These are phyloP conservation scores for Yamadazyma pseudoaaseri DNA, from an alignment of 1,139 yeast species.

Conservation along the genomic window DNA sequence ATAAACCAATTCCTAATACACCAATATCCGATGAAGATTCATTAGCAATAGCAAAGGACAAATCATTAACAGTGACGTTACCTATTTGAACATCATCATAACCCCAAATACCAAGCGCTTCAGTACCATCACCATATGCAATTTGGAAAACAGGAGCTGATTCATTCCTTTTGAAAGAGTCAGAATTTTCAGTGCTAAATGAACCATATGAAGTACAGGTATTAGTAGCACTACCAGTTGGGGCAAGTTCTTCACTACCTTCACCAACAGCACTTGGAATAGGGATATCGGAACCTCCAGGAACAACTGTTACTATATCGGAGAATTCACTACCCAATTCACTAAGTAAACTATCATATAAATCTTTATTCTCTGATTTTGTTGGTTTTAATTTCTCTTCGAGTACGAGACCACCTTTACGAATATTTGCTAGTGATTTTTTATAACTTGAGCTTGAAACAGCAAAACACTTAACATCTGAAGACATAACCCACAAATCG, in stretches of 20 bases:
- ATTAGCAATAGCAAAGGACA: slow-evolving; percentile 46
- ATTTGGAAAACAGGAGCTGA: slow-evolving; percentile 30
- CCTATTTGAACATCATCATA: slow-evolving; percentile 41
- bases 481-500: slow-evolving; percentile 45
- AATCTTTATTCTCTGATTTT: neutral
- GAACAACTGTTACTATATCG: slow-evolving; percentile 1
- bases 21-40: slow-evolving; percentile 42
- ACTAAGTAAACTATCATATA: neutral
- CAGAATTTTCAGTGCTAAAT: slow-evolving; percentile 10
- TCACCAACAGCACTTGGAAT: neutral
- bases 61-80: slow-evolving; percentile 35
- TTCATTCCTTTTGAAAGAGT: slow-evolving; percentile 9
- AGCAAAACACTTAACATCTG: slow-evolving; percentile 25
- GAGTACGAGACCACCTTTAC: neutral
- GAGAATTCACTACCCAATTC: slow-evolving; percentile 1
- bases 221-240: slow-evolving; percentile 2
- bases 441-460: neutral
- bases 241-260: neutral
- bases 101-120: slow-evolving; percentile 40
- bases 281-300: neutral
- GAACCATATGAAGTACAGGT: slow-evolving; percentile 10
- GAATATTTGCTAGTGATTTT: slow-evolving; percentile 1
- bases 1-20: slow-evolving; percentile 51
- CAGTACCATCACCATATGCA: slow-evolving; percentile 54
- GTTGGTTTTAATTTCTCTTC: too few relatives aligned